These are phyloP conservation scores for Mycena rosella DNA, from an alignment of 768 basidiomycete species.

Conservation along the genomic window DNA sequence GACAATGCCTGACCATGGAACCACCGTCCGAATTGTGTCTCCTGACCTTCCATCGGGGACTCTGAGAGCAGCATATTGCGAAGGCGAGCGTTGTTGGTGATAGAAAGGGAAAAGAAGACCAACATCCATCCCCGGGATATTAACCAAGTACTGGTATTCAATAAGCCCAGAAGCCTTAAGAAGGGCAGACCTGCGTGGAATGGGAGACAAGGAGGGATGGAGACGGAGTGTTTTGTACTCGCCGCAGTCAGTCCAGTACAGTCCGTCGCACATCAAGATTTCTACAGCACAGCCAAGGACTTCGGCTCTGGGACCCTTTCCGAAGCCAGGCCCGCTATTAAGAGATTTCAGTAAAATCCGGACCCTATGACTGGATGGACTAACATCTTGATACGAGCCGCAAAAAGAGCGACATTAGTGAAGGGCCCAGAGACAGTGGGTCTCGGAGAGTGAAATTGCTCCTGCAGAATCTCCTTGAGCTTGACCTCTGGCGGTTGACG, in stretches of 20 bases:
- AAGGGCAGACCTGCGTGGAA: not conserved
- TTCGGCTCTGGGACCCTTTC: not conserved
- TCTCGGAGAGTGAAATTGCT: not conserved
- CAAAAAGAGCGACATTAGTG: too few relatives aligned
- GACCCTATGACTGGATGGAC: not conserved
- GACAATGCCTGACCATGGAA: too few relatives aligned
- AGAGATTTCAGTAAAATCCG: not conserved
- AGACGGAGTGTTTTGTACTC: constrained; percentile 7
- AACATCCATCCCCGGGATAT: constrained; percentile 2
- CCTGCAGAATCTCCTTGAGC: constrained; percentile 1
- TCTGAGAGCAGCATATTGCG: not conserved
- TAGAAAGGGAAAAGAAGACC: not conserved
- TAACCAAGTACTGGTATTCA: constrained; percentile 9
- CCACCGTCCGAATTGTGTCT: not conserved
- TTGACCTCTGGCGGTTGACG: not conserved
- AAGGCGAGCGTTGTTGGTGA: not conserved
- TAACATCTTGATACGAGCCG: too few relatives aligned
- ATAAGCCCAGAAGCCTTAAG: not conserved
- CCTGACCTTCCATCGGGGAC: not conserved
- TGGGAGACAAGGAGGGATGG: not conserved
- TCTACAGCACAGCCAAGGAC: not conserved
- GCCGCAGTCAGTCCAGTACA: constrained; percentile 3
- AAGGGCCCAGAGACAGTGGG: not conserved
- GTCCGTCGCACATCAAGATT: not conserved
- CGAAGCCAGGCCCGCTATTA: constrained; percentile 2